These are phyloP conservation scores for Fusarium sp. DNA, from an alignment of 2,329 filamentous ascomycete species.

Conservation along the genomic window DNA sequence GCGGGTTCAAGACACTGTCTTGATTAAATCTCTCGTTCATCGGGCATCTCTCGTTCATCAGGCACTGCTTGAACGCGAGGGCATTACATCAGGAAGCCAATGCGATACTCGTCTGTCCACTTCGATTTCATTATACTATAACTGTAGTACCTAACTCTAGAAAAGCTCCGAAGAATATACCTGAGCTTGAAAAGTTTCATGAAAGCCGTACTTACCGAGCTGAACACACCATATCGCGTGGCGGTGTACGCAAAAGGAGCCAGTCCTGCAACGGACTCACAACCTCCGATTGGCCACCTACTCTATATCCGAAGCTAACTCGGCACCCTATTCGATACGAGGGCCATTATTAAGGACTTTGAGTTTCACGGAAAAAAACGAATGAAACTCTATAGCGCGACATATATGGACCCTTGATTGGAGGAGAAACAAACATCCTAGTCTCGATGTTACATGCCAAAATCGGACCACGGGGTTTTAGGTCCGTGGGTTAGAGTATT, in stretches of 20 bases:
- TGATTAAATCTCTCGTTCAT: neutral
- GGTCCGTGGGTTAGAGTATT: neutral
- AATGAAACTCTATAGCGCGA: neutral
- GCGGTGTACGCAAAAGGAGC: neutral
- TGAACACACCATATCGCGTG: neutral
- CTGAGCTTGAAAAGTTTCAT: neutral
- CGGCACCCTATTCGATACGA: neutral
- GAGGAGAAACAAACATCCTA: neutral
- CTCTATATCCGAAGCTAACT: neutral
- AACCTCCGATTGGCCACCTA: neutral
- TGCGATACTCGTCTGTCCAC: neutral
- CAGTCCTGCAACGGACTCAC: neutral
- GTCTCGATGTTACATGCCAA: neutral
- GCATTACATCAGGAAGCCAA: neutral
- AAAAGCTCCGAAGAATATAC: no score
- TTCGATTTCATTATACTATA: no score
- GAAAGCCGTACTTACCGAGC: neutral
- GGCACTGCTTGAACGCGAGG: neutral
- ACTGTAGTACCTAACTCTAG: no score
- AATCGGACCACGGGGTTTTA: neutral
- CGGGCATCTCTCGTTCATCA: no score
- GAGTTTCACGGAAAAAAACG: slow-evolving; percentile 11
- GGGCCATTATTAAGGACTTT: neutral
- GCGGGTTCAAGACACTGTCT: neutral
- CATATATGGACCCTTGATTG: neutral